phyloP scores from a whole-genome alignment of 768 basidiomycete species.

The Lepiota brunneoincarnata region DNA sequence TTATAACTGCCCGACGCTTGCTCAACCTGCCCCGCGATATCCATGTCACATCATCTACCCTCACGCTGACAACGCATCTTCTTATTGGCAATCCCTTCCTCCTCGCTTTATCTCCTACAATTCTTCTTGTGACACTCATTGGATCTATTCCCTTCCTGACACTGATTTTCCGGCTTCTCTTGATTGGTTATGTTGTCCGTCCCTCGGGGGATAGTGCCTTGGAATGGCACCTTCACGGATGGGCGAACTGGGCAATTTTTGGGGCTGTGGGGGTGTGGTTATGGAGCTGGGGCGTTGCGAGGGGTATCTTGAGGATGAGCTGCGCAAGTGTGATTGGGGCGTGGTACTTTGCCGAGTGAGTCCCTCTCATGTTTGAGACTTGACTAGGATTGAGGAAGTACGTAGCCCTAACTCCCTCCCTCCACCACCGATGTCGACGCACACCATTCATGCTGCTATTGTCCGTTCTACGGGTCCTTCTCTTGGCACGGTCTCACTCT shows the following conservation, averaged over 20 bases:
- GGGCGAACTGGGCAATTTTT: constrained; percentile 43
- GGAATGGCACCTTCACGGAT: constrained; percentile 40
- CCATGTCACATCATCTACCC: constrained; percentile 58
- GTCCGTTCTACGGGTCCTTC: constrained; percentile 79
- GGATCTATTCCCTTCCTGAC: constrained; percentile 78
- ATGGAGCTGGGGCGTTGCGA: constrained; percentile 76
- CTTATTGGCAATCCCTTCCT: constrained; percentile 74
- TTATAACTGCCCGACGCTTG: constrained; percentile 70
- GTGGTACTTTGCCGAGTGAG: constrained; percentile 79
- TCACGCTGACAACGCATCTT: constrained; percentile 63
- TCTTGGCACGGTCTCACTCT: constrained; percentile 74
- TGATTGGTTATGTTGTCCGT: constrained; percentile 53
- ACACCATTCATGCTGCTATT: constrained; percentile 74
- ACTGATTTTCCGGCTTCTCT: constrained; percentile 71
- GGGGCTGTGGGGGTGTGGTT: constrained; percentile 63
- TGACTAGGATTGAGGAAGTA: not conserved
- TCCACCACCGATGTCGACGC: constrained; percentile 58
- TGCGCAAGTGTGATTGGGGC: constrained; percentile 83
- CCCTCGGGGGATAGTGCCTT: constrained; percentile 22
- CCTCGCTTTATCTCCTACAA: constrained; percentile 68
- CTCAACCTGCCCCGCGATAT: constrained; percentile 69
- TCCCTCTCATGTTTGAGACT: constrained; percentile 12
- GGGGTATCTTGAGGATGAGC: constrained; percentile 74
- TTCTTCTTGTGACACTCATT: constrained; percentile 66
- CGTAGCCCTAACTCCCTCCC: constrained; percentile 31